Evolutionary conservation across 371 early-diverging fungal species (phyloP).

Genomic region (Saksenaea oblongispora): DNA sequence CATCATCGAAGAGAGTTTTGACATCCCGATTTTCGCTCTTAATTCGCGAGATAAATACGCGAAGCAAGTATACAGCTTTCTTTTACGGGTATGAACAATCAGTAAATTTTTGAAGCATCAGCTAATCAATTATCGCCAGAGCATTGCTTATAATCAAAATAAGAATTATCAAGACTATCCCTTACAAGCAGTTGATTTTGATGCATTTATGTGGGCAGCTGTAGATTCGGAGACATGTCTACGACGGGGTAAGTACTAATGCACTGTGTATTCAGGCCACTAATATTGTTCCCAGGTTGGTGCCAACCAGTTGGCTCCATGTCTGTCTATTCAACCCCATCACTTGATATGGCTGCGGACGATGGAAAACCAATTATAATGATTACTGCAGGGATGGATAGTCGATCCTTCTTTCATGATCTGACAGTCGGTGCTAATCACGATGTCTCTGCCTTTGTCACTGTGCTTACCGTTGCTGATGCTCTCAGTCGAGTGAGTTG

Average conservation of each 20-base stretch:
- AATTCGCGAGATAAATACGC: constrained; percentile 41
- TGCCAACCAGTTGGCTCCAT: constrained; percentile 75
- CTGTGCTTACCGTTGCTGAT: constrained; percentile 70
- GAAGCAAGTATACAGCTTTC: not conserved
- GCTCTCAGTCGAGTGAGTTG: constrained; percentile 64
- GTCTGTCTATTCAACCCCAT: constrained; percentile 73
- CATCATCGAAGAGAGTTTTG: constrained; percentile 52
- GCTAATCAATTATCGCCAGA: not conserved
- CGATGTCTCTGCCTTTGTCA: constrained; percentile 62
- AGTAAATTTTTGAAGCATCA: not conserved
- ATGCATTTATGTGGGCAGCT: constrained; percentile 76
- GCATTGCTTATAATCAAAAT: constrained; percentile 40
- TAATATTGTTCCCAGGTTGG: constrained; percentile 40
- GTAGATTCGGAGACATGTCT: constrained; percentile 68
- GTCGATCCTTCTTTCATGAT: constrained; percentile 70
- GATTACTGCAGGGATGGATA: constrained; percentile 67
- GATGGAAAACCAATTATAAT: constrained; percentile 70
- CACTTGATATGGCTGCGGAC: constrained; percentile 44
- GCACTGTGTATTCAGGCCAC: not conserved
- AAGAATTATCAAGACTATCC: constrained; percentile 59
- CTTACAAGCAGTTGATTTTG: constrained; percentile 68
- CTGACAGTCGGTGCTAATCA: constrained; percentile 55
- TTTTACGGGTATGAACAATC: constrained; percentile 4
- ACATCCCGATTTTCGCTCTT: constrained; percentile 72
- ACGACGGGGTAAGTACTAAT: constrained; percentile 52